Evolutionary conservation across 2,329 filamentous ascomycete species (phyloP), one percentile per base, ranked within the genome.

Genomic region (Cercospora berteroae): DNA sequence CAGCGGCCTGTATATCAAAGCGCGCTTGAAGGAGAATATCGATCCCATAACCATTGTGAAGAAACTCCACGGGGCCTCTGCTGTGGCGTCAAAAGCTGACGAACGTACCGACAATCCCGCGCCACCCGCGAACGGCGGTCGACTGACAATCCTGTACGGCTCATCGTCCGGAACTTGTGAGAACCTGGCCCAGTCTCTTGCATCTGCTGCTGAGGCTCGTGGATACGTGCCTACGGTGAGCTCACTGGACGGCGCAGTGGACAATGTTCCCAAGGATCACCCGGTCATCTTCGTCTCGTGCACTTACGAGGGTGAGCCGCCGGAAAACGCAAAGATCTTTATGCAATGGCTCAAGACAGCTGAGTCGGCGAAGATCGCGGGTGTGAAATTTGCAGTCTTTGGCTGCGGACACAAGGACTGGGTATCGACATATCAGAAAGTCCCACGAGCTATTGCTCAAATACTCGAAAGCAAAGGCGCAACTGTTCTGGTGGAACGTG

Each of bases 121-220:
- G 5, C 23, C 36, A 7, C 18, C 3, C 2, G 2, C 0, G 5
- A 12, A n/a, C 23, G 27, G 39, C 16, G 60, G 31, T 69, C 81
- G 81, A 1, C 80, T 94, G 71, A 85, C 85, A 20, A 84, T 94
- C n/a, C 85, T 89, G 57, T 93, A 90, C 74, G 91, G 91, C 3
- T 90, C 88, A 12, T 92, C 92, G 74, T 87, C 87, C 1, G 90
- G 90, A 0, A 94, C 90, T 1, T 93, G 90, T 75, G 88, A 92
- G 77, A 83, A 87, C 1, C 82, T 93, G 56, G 88, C 90, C 0
- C 85, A 89, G 69, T 81, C 85, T 29, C 76, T 93, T 9, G 88
- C 87, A 0, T 81, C 83, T 7, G 84, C 88, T 72, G 89, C 89
- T 0, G 72, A 80, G 1, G 77, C 77, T 3, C 86, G 87, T 71